These are phyloP conservation scores for Leucogyrophana mollusca DNA, from an alignment of 768 basidiomycete genomes.

Conservation along the genomic window DNA sequence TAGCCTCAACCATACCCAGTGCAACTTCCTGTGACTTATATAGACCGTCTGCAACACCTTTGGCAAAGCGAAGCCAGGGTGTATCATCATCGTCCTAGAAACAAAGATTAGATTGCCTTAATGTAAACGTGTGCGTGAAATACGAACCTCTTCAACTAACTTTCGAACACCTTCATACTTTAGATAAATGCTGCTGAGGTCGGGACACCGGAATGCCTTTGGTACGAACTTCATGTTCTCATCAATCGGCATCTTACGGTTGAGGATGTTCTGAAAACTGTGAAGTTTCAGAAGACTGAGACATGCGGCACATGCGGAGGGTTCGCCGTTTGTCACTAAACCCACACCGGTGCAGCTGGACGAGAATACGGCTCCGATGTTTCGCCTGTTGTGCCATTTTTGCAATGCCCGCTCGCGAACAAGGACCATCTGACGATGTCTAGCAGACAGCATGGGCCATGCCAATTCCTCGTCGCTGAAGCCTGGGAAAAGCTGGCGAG, in stretches of 20 bases:
- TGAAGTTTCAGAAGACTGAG: conserved; percentile 1
- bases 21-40: conserved; percentile 14
- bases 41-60: conserved; percentile 13
- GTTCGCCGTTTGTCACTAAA: background rate
- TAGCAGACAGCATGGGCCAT: background rate
- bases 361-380: conserved; percentile 10
- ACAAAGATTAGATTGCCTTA: background rate
- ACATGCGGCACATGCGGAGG: conserved; percentile 8
- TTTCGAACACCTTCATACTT: conserved; percentile 10
- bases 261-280: conserved; percentile 11
- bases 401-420: background rate
- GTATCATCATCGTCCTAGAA: conserved; percentile 15
- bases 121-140: conserved; percentile 1
- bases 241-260: conserved; percentile 9
- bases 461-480: no score
- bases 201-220: conserved; percentile 5
- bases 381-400: conserved; percentile 3
- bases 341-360: conserved; percentile 3
- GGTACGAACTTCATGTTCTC: conserved; percentile 14
- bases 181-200: conserved; percentile 10
- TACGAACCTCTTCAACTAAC: conserved; percentile 13
- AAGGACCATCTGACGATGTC: background rate
- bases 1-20: conserved; percentile 17
- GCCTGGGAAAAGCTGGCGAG: background rate
- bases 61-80: conserved; percentile 18